These are phyloP conservation scores for Paecilomyces niveus DNA, from an alignment of 2,329 filamentous ascomycete species.

Conservation along the genomic window DNA sequence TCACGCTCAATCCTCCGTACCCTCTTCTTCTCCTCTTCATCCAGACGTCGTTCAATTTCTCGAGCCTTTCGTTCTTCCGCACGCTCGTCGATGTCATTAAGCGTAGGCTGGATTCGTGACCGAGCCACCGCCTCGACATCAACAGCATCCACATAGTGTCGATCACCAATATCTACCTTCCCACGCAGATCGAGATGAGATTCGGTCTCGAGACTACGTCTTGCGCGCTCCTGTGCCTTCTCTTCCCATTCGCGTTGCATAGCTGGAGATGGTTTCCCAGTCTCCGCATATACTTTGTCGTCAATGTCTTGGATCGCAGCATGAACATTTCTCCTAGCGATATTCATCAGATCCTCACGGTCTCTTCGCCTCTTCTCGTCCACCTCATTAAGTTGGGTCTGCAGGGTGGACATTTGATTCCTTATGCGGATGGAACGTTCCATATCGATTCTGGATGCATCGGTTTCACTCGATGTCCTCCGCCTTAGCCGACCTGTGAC, in stretches of 20 bases:
- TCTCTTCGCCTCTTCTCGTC: slow-evolving; percentile 66
- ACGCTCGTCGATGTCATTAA: slow-evolving; percentile 77
- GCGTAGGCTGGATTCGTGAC: slow-evolving; percentile 68
- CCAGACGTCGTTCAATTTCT: slow-evolving; percentile 54
- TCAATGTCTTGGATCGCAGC: slow-evolving; percentile 74
- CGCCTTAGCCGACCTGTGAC: slow-evolving; percentile 52
- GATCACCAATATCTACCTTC: slow-evolving; percentile 65
- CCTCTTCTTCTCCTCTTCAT: slow-evolving; percentile 59
- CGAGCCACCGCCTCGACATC: slow-evolving; percentile 75
- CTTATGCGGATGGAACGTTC: slow-evolving; percentile 66
- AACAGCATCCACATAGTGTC: slow-evolving; percentile 68
- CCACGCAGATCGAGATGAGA: slow-evolving; percentile 50
- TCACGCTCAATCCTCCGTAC: slow-evolving; percentile 42
- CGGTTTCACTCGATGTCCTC: slow-evolving; percentile 61
- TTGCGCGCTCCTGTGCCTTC: slow-evolving; percentile 62
- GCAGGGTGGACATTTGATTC: slow-evolving; percentile 72
- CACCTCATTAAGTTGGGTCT: slow-evolving; percentile 58
- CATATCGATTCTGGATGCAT: slow-evolving; percentile 54
- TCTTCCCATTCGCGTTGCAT: slow-evolving; percentile 71
- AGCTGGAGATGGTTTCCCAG: slow-evolving; percentile 63
- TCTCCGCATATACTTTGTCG: slow-evolving; percentile 67
- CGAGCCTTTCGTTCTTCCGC: slow-evolving; percentile 65
- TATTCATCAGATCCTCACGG: slow-evolving; percentile 65
- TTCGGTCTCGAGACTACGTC: slow-evolving; percentile 52
- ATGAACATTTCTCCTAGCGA: slow-evolving; percentile 80